Percentiles rank a stretch among this genome's conserved stretches.
Evolutionary conservation across 495 filamentous ascomycete genomes (phyloP).

Genomic region (Monascus purpureus): DNA sequence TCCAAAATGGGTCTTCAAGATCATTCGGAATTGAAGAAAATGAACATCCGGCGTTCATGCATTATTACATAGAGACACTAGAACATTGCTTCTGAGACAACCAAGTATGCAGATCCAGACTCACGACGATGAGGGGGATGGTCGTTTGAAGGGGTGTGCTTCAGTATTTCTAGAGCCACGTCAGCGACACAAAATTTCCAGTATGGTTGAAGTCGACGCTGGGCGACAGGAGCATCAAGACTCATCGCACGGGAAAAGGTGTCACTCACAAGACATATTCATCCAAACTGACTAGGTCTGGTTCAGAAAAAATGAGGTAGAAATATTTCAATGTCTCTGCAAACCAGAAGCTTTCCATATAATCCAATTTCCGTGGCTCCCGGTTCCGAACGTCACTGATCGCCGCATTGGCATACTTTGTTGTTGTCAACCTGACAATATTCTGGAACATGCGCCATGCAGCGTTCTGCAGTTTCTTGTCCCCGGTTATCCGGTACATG

Average conservation of each 20-base stretch:
- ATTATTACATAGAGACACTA: too few species aligned
- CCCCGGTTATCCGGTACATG: conserved; percentile 62
- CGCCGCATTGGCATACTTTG: conserved; percentile 42
- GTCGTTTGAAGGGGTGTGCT: conserved; percentile 55
- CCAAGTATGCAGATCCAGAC: too few species aligned
- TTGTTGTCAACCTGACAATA: conserved; percentile 46
- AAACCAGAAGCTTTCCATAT: conserved; percentile 46
- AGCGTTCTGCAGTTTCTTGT: conserved; percentile 46
- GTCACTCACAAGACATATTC: conserved; percentile 47
- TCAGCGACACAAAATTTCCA: conserved; percentile 16
- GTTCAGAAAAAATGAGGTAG: conserved; percentile 71
- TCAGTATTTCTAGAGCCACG: conserved; percentile 52
- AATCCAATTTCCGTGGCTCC: conserved; percentile 21
- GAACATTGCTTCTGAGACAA: too few species aligned
- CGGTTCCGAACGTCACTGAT: conserved; percentile 40
- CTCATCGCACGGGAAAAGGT: background rate
- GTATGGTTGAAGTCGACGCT: background rate
- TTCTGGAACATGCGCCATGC: conserved; percentile 68
- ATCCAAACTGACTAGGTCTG: conserved; percentile 53
- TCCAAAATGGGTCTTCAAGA: too few species aligned
- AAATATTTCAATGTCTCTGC: conserved; percentile 91
- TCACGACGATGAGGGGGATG: conserved; percentile 14
- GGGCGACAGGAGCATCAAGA: background rate
- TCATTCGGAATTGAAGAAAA: too few species aligned
- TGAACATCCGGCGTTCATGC: too few species aligned